These are phyloP conservation scores for Candida loeiensis DNA, from an alignment of 805 yeast species.

Conservation along the genomic window DNA sequence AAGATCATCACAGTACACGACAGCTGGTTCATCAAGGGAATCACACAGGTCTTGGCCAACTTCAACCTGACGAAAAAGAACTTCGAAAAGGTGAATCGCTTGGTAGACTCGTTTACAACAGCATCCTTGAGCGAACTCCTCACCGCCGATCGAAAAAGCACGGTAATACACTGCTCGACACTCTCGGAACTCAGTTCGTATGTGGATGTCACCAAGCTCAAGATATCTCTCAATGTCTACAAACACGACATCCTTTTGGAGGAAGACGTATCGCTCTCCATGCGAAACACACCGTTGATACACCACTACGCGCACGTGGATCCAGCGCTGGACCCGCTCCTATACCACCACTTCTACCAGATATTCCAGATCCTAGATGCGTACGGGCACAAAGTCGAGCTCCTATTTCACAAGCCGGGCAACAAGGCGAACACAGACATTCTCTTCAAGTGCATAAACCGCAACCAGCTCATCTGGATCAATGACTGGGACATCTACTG, in stretches of 20 bases:
- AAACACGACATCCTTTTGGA: constrained; percentile 57
- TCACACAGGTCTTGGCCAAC: constrained; percentile 66
- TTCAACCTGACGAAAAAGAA: constrained; percentile 41
- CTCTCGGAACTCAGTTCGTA: constrained; percentile 53
- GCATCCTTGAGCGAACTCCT: constrained; percentile 8
- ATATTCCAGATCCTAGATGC: constrained; percentile 45
- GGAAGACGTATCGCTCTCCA: constrained; percentile 22
- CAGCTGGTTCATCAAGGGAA: constrained; percentile 80
- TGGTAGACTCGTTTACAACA: constrained; percentile 25
- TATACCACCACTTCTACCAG: constrained; percentile 46
- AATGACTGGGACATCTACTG: constrained; percentile 55
- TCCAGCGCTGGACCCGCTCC: constrained; percentile 17
- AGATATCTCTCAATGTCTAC: constrained; percentile 74
- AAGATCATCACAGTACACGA: constrained; percentile 83
- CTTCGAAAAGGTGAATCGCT: constrained; percentile 23
- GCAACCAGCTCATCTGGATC: constrained; percentile 52
- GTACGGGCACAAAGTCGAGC: constrained; percentile 42
- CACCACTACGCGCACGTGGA: constrained; percentile 19
- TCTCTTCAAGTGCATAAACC: constrained; percentile 46
- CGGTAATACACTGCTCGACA: constrained; percentile 44
- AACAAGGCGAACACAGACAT: constrained; percentile 45
- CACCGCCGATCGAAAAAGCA: constrained; percentile 4
- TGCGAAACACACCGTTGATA: constrained; percentile 20
- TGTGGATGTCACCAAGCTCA: constrained; percentile 71
- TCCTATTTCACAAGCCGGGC: constrained; percentile 57